Base-by-base conservation (phyloP, 345 rosid genomes). In the Lepidium africanum region DNA sequence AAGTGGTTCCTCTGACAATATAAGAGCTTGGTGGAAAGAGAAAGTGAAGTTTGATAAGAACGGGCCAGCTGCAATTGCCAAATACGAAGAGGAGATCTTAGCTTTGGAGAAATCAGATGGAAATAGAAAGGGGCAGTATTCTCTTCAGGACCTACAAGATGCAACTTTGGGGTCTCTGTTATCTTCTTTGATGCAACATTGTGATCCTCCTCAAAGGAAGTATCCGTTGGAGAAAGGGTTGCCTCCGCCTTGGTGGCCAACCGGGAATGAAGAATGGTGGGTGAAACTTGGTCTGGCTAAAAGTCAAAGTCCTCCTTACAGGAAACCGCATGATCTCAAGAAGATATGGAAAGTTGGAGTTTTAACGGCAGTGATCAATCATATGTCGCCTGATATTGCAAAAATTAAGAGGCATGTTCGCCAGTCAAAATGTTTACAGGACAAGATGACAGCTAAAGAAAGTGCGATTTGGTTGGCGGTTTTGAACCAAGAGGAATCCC, bases 21-120 rank as follows among this genome's bases (percentile, higher is more conserved):
- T 91, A 38, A 82, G 99, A 82, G 97, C 97, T 79, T 95, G 99
- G 99, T 95, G 99, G 99, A 95, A 91, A 71, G 99, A 95, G 79
- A 91, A 89, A 83, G 99, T 95, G 51, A 95, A 87, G 84, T 95
- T 95, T 42, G 99, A 95, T 70, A 95, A 83, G 85, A 95, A 95
- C 63, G 99, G 99, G 4, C 99, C 97, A 0, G 97, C 96, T 3
- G 99, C 99, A 9, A 89, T 95, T 55, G 79, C 81, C 9, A 95
- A 91, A 65, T 83, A 91, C 67, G 96, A 91, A 74, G 96, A 91
- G 13, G 97, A 95, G 65, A 87, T 87, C 53, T 72, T 87, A 63
- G 91, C 92, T 9, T 79, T 82, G 72, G 80, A 75, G 35, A 89
- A 78, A 59, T 81, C 90, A 2, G 90, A 94, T 17, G 77, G 80